Conservation (phyloP, 768 basidiomycete genomes). For the Calocybe gangraenosa region DNA sequence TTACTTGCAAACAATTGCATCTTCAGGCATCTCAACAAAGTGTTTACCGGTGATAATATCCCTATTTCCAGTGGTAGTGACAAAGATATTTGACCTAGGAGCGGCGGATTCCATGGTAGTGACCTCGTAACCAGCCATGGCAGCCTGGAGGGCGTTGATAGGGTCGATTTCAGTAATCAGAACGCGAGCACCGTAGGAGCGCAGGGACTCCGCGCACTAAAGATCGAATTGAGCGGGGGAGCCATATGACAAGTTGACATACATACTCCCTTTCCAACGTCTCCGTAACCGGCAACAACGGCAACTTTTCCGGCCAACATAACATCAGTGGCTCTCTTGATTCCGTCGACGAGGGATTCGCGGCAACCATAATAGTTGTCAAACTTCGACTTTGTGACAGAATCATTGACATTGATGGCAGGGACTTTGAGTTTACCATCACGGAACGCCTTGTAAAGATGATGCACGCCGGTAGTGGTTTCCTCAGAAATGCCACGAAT, state of each 20-base stretch:
- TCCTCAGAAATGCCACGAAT: conserved; percentile 97
- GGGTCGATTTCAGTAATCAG: conserved; percentile 98
- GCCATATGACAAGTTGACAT: not conserved
- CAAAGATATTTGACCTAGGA: conserved; percentile 83
- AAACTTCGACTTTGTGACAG: conserved; percentile 99
- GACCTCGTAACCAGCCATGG: conserved; percentile 99
- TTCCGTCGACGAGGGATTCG: conserved; percentile 98
- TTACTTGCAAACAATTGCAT: conserved; percentile 97
- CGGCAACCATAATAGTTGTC: conserved; percentile 99
- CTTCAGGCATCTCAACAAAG: conserved; percentile 93
- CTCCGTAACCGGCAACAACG: conserved; percentile 97
- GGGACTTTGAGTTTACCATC: conserved; percentile 95
- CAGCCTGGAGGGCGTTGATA: conserved; percentile 99
- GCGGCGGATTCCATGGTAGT: conserved; percentile 99
- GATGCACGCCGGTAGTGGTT: conserved; percentile 99
- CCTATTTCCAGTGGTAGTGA: conserved; percentile 97
- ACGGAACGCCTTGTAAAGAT: conserved; percentile 96
- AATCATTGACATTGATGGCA: conserved; percentile 99
- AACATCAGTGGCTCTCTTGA: conserved; percentile 99
- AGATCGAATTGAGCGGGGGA: conserved; percentile 1
- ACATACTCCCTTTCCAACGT: conserved; percentile 98
- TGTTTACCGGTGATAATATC: conserved; percentile 94
- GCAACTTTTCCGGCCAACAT: conserved; percentile 99
- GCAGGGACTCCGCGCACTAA: conserved; percentile 96
- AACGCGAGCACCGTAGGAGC: conserved; percentile 96